A percentile compares a stretch with the other conserved stretches of the same genome.
These are phyloP conservation scores for Schizophyllum commune DNA, from an alignment of 1,284 basidiomycete species.

Conservation along the genomic window DNA sequence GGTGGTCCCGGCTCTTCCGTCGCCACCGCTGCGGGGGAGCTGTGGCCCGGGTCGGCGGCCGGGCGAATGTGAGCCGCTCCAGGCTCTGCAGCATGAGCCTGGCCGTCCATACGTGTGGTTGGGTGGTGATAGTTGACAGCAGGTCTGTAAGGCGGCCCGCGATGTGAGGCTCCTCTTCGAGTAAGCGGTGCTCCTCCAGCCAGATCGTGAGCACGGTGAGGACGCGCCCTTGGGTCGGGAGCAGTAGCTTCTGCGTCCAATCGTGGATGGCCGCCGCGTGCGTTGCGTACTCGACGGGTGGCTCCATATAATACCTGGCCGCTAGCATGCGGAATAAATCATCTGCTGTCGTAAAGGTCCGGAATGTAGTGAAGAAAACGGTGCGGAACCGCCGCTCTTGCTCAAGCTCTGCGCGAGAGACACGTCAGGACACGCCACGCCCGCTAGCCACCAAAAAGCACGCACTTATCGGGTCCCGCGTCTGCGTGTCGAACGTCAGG, in stretches of 20 bases:
- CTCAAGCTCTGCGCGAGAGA: slow-evolving; percentile 26
- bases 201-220: slow-evolving; percentile 51
- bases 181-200: slow-evolving; percentile 50
- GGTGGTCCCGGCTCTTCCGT: slow-evolving; percentile 35
- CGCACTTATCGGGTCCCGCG: slow-evolving; percentile 35
- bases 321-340: slow-evolving; percentile 62
- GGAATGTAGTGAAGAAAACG: slow-evolving; percentile 73
- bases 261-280: slow-evolving; percentile 37
- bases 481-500: slow-evolving; percentile 47
- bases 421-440: slow-evolving; percentile 15
- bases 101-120: slow-evolving; percentile 38
- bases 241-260: slow-evolving; percentile 59
- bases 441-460: slow-evolving; percentile 8
- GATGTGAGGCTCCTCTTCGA: slow-evolving; percentile 58
- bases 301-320: slow-evolving; percentile 54
- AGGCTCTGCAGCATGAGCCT: slow-evolving; percentile 44
- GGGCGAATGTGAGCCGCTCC: slow-evolving; percentile 30
- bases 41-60: slow-evolving; percentile 19
- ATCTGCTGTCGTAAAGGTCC: slow-evolving; percentile 66
- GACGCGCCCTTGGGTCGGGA: slow-evolving; percentile 48
- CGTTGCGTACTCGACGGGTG: slow-evolving; percentile 38
- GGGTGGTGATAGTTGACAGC: slow-evolving; percentile 34
- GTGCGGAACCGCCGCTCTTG: slow-evolving; percentile 49
- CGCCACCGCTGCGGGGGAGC: slow-evolving; percentile 27
- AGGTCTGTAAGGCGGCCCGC: slow-evolving; percentile 50